Conservation (phyloP, 805 yeast genomes). For the Cyberlindnera galapagoensis region DNA sequence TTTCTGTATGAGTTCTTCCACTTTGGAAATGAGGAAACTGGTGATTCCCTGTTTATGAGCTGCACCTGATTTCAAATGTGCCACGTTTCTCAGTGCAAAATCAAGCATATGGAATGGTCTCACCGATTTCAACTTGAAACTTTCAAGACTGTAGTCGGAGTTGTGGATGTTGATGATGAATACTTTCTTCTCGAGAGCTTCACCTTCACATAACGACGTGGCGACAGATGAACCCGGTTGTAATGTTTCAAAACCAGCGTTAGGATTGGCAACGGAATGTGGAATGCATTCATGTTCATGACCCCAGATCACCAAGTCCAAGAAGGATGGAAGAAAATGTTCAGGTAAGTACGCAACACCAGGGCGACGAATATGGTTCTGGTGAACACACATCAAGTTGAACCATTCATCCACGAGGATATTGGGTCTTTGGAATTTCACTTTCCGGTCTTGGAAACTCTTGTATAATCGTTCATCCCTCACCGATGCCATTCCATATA, state of each 20-base stretch:
- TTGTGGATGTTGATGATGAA: conserved; percentile 65
- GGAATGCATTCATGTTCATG: conserved; percentile 95
- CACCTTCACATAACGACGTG: conserved; percentile 83
- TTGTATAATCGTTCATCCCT: conserved; percentile 84
- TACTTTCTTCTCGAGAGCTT: conserved; percentile 66
- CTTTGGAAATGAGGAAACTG: conserved; percentile 51
- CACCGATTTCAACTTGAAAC: conserved; percentile 60
- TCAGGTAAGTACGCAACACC: conserved; percentile 83
- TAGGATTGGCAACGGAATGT: conserved; percentile 47
- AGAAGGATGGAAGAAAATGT: conserved; percentile 67
- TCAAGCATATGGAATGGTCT: conserved; percentile 79
- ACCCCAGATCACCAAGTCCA: conserved; percentile 91
- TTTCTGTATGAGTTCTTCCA: conserved; percentile 56
- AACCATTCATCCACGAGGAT: conserved; percentile 64
- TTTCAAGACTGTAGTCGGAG: conserved; percentile 47
- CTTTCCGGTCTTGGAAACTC: conserved; percentile 74
- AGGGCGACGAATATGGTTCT: conserved; percentile 75
- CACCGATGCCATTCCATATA: conserved; percentile 84
- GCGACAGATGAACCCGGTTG: conserved; percentile 96
- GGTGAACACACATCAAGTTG: conserved; percentile 82
- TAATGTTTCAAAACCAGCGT: conserved; percentile 64
- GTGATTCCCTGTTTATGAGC: conserved; percentile 56
- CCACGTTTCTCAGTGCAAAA: conserved; percentile 43
- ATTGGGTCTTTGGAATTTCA: conserved; percentile 69
- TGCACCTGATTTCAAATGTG: conserved; percentile 52